Evolutionary conservation across 2,329 filamentous ascomycete genomes (phyloP).

Genomic region (Elsinoe batatas): DNA sequence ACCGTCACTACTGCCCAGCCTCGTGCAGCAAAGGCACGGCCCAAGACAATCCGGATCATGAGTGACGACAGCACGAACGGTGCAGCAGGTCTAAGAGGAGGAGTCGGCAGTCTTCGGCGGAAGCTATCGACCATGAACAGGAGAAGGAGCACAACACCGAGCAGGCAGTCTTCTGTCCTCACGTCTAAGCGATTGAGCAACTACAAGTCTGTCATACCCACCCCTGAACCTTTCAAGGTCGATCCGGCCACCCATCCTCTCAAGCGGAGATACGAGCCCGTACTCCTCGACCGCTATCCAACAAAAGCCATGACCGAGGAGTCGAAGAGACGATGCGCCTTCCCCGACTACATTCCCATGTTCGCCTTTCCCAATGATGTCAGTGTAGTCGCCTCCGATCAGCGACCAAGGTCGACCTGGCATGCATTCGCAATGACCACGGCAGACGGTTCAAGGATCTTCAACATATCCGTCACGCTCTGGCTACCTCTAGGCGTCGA

Average conservation of each 20-base stretch:
- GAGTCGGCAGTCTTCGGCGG: slow-evolving; percentile 78
- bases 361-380: slow-evolving; percentile 99
- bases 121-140: slow-evolving; percentile 96
- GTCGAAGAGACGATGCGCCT: slow-evolving; percentile 65
- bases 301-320: slow-evolving; percentile 75
- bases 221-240: slow-evolving; percentile 78
- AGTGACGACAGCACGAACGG: slow-evolving; percentile 45
- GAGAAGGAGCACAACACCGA: slow-evolving; percentile 35
- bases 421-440: slow-evolving; percentile 98
- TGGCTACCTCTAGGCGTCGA: slow-evolving; percentile 81
- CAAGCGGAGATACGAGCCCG: slow-evolving; percentile 87
- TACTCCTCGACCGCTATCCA: slow-evolving; percentile 90
- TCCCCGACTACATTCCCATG: slow-evolving; percentile 98
- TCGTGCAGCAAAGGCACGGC: slow-evolving; percentile 53
- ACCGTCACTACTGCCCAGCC: slow-evolving; percentile 53
- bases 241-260: slow-evolving; percentile 93
- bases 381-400: slow-evolving; percentile 89
- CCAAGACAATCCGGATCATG: slow-evolving; percentile 72
- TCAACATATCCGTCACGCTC: slow-evolving; percentile 82
- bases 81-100: slow-evolving; percentile 41
- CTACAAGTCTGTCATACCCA: slow-evolving; percentile 96
- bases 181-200: slow-evolving; percentile 86
- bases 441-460: slow-evolving; percentile 81
- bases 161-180: slow-evolving; percentile 61
- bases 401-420: slow-evolving; percentile 91